Evolutionary conservation across 768 basidiomycete genomes (phyloP).

Genomic region (Hemileccinum rubropunctum): DNA sequence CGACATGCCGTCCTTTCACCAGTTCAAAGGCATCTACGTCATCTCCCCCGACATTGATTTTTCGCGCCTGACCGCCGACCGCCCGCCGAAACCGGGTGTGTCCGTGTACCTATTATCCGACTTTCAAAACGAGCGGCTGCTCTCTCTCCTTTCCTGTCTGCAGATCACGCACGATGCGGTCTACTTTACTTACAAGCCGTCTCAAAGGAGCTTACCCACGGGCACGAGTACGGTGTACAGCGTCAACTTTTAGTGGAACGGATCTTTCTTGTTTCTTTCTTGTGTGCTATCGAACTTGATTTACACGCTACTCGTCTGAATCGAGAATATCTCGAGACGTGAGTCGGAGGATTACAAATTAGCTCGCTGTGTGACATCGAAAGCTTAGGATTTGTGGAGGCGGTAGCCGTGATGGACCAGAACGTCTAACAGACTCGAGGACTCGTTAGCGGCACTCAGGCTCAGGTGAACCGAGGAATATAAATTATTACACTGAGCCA

Average conservation of each 20-base stretch:
- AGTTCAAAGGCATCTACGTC: conserved; percentile 25
- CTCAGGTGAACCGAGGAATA: too few species aligned
- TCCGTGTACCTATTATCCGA: conserved; percentile 17
- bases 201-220: conserved; percentile 14
- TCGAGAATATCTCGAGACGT: too few species aligned
- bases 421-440: too few species aligned
- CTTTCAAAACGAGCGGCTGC: conserved; percentile 13
- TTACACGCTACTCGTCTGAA: too few species aligned
- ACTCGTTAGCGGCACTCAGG: too few species aligned
- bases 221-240: conserved; percentile 23
- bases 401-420: too few species aligned
- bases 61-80: conserved; percentile 22
- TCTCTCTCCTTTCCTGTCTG: conserved; percentile 42
- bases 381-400: too few species aligned
- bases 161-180: conserved; percentile 55
- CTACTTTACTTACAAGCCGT: conserved; percentile 40
- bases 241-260: conserved; percentile 22
- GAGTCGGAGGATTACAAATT: too few species aligned
- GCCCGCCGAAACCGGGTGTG: conserved; percentile 32
- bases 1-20: not conserved
- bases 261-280: not conserved
- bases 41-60: conserved; percentile 25
- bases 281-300: too few species aligned
- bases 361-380: too few species aligned
- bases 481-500: too few species aligned